These are phyloP conservation scores for Phialophora tarda DNA, from an alignment of 2,329 filamentous ascomycete genomes.

Conservation along the genomic window DNA sequence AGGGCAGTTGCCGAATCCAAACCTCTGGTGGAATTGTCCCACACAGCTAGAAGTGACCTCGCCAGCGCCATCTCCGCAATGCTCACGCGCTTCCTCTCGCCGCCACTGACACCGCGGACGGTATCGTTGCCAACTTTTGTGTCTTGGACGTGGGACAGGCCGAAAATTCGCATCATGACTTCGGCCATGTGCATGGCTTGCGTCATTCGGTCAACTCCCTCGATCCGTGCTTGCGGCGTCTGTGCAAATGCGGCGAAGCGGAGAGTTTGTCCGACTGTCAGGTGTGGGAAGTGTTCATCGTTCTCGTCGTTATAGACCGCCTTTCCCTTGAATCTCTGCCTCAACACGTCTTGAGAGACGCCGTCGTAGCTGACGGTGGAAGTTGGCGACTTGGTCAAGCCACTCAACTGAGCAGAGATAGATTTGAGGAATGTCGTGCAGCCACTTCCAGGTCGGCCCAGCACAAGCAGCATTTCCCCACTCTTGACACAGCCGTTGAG, in stretches of 20 bases:
- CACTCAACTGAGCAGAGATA: conserved; percentile 79
- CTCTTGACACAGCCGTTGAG: conserved; percentile 60
- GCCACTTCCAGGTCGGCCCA: conserved; percentile 70
- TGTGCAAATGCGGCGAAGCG: conserved; percentile 56
- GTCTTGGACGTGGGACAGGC: conserved; percentile 63
- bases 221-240: conserved; percentile 16
- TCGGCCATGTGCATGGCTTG: conserved; percentile 17
- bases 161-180: conserved; percentile 67
- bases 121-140: conserved; percentile 73
- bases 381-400: conserved; percentile 43
- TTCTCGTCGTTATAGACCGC: conserved; percentile 63
- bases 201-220: conserved; percentile 16
- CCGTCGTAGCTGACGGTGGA: conserved; percentile 62
- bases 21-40: conserved; percentile 59
- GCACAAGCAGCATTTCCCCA: conserved; percentile 67
- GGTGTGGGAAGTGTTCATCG: conserved; percentile 57
- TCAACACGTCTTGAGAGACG: conserved; percentile 62
- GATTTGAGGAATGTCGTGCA: conserved; percentile 84
- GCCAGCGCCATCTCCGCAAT: conserved; percentile 63
- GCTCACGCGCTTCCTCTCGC: conserved; percentile 71
- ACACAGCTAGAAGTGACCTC: conserved; percentile 55
- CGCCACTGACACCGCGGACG: conserved; percentile 69
- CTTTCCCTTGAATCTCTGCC: conserved; percentile 49
- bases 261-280: conserved; percentile 60
- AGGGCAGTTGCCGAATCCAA: conserved; percentile 63